A percentile compares a stretch with the other conserved stretches of the same genome.
Conservation (phyloP, 1,284 basidiomycete species). For the Chiua sp. region DNA sequence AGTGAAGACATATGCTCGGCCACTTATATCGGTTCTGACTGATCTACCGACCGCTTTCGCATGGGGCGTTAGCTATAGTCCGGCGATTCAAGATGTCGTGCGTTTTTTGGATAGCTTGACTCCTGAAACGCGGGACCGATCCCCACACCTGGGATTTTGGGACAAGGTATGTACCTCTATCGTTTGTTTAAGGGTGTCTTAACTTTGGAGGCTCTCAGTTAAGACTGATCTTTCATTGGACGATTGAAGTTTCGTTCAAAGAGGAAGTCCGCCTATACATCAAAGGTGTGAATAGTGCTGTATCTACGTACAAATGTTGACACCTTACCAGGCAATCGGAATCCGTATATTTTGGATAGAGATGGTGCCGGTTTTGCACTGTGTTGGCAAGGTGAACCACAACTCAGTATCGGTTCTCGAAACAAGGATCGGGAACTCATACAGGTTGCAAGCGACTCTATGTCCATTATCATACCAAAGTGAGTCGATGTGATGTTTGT, state of each 20-base stretch:
- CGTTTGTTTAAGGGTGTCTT: not conserved
- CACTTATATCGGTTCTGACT: slow-evolving; percentile 71
- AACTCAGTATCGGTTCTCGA: slow-evolving; percentile 73
- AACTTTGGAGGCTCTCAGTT: slow-evolving; percentile 52
- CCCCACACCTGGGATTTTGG: slow-evolving; percentile 93
- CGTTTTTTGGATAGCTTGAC: slow-evolving; percentile 85
- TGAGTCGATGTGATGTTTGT: slow-evolving; percentile 36
- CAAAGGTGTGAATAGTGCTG: slow-evolving; percentile 64
- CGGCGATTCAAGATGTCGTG: slow-evolving; percentile 89
- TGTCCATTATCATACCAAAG: slow-evolving; percentile 87
- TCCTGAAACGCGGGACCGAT: slow-evolving; percentile 85
- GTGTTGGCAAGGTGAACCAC: slow-evolving; percentile 83
- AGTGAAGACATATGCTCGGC: slow-evolving; percentile 90
- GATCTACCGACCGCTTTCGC: slow-evolving; percentile 76
- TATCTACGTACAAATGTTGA: slow-evolving; percentile 18
- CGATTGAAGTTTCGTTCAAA: slow-evolving; percentile 71
- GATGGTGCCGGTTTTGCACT: slow-evolving; percentile 90
- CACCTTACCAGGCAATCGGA: slow-evolving; percentile 68
- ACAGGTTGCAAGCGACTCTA: slow-evolving; percentile 84
- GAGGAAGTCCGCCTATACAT: slow-evolving; percentile 82
- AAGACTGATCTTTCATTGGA: slow-evolving; percentile 87
- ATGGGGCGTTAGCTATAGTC: slow-evolving; percentile 92
- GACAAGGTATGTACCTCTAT: slow-evolving; percentile 68
- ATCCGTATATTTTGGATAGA: slow-evolving; percentile 81
- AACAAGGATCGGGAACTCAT: slow-evolving; percentile 84